Evolutionary conservation across 1,284 basidiomycete genomes (phyloP).

Genomic region (Pseudozyma thailandica): DNA sequence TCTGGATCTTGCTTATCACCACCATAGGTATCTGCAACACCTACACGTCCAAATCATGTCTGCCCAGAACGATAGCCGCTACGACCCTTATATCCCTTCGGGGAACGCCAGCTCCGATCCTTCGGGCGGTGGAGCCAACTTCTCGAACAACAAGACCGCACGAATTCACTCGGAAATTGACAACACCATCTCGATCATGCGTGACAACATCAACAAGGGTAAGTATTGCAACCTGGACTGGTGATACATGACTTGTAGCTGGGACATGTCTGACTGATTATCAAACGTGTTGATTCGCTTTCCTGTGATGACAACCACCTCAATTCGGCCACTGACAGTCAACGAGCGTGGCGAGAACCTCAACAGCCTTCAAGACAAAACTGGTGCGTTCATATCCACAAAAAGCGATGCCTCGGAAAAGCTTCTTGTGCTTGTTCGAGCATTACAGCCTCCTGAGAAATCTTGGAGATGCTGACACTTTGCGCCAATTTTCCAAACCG

Average conservation of each 20-base stretch:
- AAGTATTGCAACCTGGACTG: not conserved
- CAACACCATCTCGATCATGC: constrained; percentile 80
- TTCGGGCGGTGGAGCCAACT: constrained; percentile 47
- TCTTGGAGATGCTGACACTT: constrained; percentile 1
- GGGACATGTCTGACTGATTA: not conserved
- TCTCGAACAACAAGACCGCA: constrained; percentile 62
- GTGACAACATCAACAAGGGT: constrained; percentile 81
- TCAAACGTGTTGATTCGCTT: constrained; percentile 10
- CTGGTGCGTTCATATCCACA: no score
- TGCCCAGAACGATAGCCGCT: constrained; percentile 53
- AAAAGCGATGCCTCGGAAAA: no score
- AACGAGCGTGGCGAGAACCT: constrained; percentile 93
- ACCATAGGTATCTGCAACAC: not conserved
- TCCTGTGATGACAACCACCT: not conserved
- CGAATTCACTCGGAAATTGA: constrained; percentile 67
- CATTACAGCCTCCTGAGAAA: not conserved
- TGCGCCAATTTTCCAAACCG: not conserved
- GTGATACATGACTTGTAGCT: not conserved
- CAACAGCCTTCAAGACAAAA: constrained; percentile 96
- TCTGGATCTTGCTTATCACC: not conserved
- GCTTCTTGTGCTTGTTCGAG: no score
- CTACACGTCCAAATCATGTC: constrained; percentile 30
- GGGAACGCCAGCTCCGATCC: constrained; percentile 54
- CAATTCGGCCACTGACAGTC: constrained; percentile 71
- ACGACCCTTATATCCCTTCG: constrained; percentile 66